Percentiles rank a stretch among this genome's conserved stretches.
Evolutionary conservation across 1,139 yeast species (phyloP).

Genomic region (Saccharomyces pastorianus): DNA sequence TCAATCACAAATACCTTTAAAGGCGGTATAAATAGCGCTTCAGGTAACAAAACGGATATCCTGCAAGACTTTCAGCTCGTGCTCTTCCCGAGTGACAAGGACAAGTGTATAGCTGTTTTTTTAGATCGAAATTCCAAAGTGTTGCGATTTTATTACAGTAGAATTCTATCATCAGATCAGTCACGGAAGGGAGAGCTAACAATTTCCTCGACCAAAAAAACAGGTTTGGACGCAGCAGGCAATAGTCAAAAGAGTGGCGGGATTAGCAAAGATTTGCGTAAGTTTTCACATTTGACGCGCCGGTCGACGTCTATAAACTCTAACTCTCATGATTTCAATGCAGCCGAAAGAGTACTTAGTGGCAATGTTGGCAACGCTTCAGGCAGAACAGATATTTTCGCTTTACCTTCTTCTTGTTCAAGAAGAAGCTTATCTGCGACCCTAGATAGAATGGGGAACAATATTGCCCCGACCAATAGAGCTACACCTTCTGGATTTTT

Average conservation of each 20-base stretch:
- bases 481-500: conserved; percentile 11
- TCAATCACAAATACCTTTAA: not conserved
- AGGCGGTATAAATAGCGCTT: not conserved
- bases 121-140: conserved; percentile 13
- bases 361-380: not conserved
- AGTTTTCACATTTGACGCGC: not conserved
- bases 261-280: not conserved
- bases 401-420: not conserved
- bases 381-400: not conserved
- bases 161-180: conserved; percentile 9
- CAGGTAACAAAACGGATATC: not conserved
- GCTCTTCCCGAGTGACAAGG: conserved; percentile 18
- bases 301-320: not conserved
- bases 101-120: conserved; percentile 21
- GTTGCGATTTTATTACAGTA: conserved; percentile 26
- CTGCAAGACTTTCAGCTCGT: conserved; percentile 15
- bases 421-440: conserved; percentile 16
- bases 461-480: conserved; percentile 1
- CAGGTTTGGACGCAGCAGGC: not conserved
- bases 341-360: not conserved
- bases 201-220: not conserved
- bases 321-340: not conserved
- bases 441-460: conserved; percentile 25
- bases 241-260: not conserved
- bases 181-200: conserved; percentile 3